Percentiles rank a stretch among this genome's conserved stretches.
Conservation (phyloP, 2,329 filamentous ascomycete species). For the Calonectria hawksworthii region DNA sequence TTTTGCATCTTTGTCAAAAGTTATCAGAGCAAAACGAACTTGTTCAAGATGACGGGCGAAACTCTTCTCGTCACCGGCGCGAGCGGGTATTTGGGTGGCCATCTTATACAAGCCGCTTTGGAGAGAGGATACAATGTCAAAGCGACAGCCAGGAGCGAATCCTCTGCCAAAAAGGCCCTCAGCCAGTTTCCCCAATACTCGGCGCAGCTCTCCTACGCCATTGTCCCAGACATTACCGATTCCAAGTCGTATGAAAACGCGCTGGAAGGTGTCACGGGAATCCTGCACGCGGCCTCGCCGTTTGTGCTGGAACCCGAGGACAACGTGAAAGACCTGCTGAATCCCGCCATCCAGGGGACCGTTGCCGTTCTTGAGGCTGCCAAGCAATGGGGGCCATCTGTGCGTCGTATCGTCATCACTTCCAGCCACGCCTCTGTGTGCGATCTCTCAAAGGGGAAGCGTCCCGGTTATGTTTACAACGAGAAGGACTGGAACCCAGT, state of each 20-base stretch:
- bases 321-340: conserved; percentile 59
- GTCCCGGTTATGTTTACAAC: conserved; percentile 46
- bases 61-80: conserved; percentile 25
- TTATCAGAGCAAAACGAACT: background rate
- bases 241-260: conserved; percentile 6
- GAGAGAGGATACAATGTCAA: conserved; percentile 25
- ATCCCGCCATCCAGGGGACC: conserved; percentile 69
- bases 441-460: conserved; percentile 54
- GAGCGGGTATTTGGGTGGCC: conserved; percentile 20
- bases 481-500: conserved; percentile 46
- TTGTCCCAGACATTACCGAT: conserved; percentile 27
- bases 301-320: conserved; percentile 76
- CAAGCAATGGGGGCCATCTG: conserved; percentile 58
- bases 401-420: conserved; percentile 74
- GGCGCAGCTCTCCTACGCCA: conserved; percentile 15
- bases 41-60: background rate
- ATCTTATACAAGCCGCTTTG: conserved; percentile 13
- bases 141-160: conserved; percentile 17
- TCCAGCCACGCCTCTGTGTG: conserved; percentile 57
- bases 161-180: conserved; percentile 20
- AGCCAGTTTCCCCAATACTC: conserved; percentile 15
- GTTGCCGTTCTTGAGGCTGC: conserved; percentile 63
- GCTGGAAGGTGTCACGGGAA: conserved; percentile 51
- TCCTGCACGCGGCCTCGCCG: conserved; percentile 81
- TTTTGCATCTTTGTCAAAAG: background rate